Conservation (phyloP, 169 alveolate species). For the Perkinsus chesapeaki region DNA sequence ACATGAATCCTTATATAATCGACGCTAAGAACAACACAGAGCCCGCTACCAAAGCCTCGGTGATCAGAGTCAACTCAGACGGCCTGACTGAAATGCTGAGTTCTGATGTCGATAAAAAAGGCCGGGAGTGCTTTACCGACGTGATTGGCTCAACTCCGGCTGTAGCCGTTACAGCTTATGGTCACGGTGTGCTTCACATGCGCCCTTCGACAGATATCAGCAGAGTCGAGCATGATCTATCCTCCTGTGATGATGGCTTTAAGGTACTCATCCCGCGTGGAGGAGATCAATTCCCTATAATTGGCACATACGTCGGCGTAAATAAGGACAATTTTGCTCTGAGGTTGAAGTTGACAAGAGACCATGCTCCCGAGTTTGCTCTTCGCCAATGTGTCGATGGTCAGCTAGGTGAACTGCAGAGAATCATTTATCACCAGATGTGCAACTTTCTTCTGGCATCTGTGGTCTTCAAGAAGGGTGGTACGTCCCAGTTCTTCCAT, state of each 20-base stretch:
- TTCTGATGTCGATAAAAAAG: not conserved
- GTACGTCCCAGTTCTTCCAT: not conserved
- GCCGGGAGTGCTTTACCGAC: not conserved
- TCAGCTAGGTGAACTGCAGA: not conserved
- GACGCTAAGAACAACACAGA: too few species aligned
- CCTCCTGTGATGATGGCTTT: not conserved
- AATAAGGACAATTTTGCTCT: not conserved
- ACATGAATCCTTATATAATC: not conserved
- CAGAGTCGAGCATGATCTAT: too few species aligned
- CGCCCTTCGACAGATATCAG: not conserved
- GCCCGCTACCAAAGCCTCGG: not conserved
- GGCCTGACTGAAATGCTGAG: not conserved
- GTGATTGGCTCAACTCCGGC: not conserved
- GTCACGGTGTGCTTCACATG: not conserved
- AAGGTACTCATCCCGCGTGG: not conserved
- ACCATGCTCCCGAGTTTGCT: not conserved
- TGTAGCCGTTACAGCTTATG: not conserved
- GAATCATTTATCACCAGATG: not conserved
- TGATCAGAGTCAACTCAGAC: not conserved
- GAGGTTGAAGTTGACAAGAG: not conserved
- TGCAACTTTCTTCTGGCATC: not conserved
- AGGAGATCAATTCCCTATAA: not conserved
- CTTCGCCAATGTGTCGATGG: not conserved
- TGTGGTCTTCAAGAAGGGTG: not conserved
- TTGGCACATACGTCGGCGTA: not conserved